phyloP scores from a whole-genome alignment of 306 rosid genomes.

The Quercus variabilis region DNA sequence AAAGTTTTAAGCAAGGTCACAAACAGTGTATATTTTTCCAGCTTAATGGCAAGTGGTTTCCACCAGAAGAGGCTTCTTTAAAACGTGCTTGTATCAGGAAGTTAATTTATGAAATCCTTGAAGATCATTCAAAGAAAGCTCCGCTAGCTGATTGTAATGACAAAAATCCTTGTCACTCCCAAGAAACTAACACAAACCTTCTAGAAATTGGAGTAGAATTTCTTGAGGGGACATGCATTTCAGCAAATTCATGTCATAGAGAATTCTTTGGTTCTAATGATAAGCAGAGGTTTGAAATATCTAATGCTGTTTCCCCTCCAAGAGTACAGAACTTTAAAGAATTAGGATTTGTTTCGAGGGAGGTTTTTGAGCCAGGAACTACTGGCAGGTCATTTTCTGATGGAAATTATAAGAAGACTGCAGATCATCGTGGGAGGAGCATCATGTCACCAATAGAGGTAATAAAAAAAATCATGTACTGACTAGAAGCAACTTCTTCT shows the following conservation, averaged over 20 bases:
- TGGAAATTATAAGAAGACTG: constrained; percentile 23
- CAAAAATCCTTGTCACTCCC: constrained; percentile 19
- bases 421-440: constrained; percentile 16
- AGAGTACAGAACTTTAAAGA: constrained; percentile 26
- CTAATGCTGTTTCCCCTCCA: constrained; percentile 21
- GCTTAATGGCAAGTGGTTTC: constrained; percentile 66
- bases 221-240: constrained; percentile 14
- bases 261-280: constrained; percentile 19
- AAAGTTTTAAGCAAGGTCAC: neutral
- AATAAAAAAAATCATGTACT: constrained; percentile 14
- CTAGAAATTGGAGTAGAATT: constrained; percentile 26
- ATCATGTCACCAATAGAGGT: constrained; percentile 57
- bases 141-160: constrained; percentile 24
- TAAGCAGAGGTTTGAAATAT: constrained; percentile 28
- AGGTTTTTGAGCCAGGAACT: constrained; percentile 11
- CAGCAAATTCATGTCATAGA: constrained; percentile 3
- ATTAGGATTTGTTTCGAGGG: constrained; percentile 22
- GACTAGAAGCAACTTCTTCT: neutral
- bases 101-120: constrained; percentile 45
- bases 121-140: constrained; percentile 30
- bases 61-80: constrained; percentile 63
- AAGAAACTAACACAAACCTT: constrained; percentile 18
- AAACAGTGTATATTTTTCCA: constrained; percentile 25
- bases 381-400: constrained; percentile 21
- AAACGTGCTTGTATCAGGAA: constrained; percentile 48